phyloP scores from a whole-genome alignment of 2,329 filamentous ascomycete species.

The Arthrobotrys sinensis region DNA sequence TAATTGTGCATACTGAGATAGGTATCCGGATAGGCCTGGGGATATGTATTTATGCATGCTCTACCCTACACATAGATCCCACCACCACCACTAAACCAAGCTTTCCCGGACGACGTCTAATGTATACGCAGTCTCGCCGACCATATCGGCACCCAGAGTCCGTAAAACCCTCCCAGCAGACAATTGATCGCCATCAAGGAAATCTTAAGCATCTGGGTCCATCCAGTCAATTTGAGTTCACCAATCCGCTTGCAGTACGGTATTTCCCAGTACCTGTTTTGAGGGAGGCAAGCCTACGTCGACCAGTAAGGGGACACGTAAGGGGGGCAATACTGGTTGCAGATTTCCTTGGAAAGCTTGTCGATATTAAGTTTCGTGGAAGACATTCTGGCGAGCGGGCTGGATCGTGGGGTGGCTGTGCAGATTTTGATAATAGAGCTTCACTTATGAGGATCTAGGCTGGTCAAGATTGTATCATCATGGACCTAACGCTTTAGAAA shows the following conservation, averaged over 20 bases:
- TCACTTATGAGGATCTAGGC: neutral
- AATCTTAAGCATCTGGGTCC: neutral
- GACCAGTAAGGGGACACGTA: neutral
- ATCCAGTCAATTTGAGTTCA: neutral
- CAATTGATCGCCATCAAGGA: no score
- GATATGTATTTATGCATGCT: no score
- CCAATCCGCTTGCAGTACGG: slow-evolving; percentile 2
- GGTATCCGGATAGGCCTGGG: no score
- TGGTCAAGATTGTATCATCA: no score
- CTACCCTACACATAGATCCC: no score
- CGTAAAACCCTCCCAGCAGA: no score
- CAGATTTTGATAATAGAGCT: neutral
- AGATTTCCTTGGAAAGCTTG: neutral
- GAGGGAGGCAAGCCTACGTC: neutral
- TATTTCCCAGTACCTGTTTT: neutral
- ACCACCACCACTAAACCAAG: no score
- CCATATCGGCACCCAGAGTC: no score
- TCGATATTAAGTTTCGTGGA: neutral
- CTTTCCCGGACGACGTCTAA: no score
- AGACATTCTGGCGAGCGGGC: neutral
- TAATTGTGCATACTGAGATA: no score
- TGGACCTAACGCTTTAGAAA: no score
- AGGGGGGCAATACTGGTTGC: slow-evolving; percentile 8
- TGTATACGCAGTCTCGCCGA: no score
- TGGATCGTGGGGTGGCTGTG: slow-evolving; percentile 10